phyloP scores from a whole-genome alignment of 2,329 filamentous ascomycete species.

The Exophiala xenobiotica region DNA sequence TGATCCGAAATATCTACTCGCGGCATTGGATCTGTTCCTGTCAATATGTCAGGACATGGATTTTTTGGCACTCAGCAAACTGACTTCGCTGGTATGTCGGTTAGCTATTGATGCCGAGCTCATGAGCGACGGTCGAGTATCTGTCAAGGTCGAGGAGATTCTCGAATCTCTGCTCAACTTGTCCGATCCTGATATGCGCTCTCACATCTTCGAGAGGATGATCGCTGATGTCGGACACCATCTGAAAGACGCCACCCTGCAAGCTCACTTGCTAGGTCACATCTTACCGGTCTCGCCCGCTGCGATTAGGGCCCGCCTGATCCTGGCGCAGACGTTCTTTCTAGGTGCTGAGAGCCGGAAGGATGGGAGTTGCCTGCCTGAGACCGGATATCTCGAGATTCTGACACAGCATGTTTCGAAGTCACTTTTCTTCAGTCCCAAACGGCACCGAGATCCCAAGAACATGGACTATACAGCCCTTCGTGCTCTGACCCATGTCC shows the following conservation, averaged over 20 bases:
- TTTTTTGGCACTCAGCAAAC: constrained; percentile 25
- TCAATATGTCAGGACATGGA: constrained; percentile 27
- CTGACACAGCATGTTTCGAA: constrained; percentile 24
- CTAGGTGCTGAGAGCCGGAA: constrained; percentile 14
- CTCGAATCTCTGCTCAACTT: constrained; percentile 22
- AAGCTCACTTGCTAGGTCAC: constrained; percentile 42
- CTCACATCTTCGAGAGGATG: constrained; percentile 23
- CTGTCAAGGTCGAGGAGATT: constrained; percentile 20
- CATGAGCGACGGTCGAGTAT: constrained; percentile 24
- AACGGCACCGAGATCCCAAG: constrained; percentile 12
- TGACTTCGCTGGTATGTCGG: constrained; percentile 27
- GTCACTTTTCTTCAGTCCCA: constrained; percentile 26
- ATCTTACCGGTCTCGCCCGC: constrained; percentile 39
- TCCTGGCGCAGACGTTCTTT: constrained; percentile 37
- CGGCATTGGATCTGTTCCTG: constrained; percentile 22
- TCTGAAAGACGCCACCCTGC: constrained; percentile 40
- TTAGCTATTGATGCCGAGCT: constrained; percentile 24
- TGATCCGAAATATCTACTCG: constrained; percentile 24
- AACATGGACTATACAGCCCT: constrained; percentile 65
- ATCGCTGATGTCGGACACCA: constrained; percentile 21
- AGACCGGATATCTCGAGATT: constrained; percentile 12
- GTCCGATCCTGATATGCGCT: constrained; percentile 13
- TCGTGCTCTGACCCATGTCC: constrained; percentile 62
- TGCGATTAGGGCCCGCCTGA: constrained; percentile 42
- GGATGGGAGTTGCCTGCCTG: neutral